phyloP scores from a whole-genome alignment of 2,329 filamentous ascomycete genomes.

The Paraphoma sp. region DNA sequence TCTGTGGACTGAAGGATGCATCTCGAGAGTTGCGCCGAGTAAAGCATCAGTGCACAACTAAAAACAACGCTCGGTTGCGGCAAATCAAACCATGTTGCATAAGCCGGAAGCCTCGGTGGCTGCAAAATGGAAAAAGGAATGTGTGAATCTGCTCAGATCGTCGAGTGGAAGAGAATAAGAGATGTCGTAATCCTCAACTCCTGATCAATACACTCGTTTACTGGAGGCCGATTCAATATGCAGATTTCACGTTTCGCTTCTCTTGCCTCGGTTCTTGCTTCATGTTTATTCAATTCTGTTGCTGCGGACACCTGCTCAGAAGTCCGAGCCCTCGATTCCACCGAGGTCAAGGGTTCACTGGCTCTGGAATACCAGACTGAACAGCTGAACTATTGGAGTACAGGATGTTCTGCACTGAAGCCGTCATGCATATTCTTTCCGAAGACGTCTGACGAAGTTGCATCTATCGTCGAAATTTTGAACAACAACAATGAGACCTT shows the following conservation, averaged over 20 bases:
- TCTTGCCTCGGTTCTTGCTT: constrained; percentile 8
- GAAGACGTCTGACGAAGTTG: constrained; percentile 57
- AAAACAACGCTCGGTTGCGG: neutral
- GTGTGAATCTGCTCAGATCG: neutral
- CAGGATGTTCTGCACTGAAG: constrained; percentile 31
- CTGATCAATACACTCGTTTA: neutral
- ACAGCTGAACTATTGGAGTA: constrained; percentile 33
- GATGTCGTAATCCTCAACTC: too few relatives aligned
- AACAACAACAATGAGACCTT: constrained; percentile 53
- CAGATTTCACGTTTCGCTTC: constrained; percentile 2
- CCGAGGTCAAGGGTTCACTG: constrained; percentile 15
- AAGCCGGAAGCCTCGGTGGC: neutral
- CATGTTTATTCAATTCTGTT: constrained; percentile 7
- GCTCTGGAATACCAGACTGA: constrained; percentile 22
- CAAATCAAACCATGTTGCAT: neutral
- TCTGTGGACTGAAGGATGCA: neutral
- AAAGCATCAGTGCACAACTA: neutral
- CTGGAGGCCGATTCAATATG: constrained; percentile 1
- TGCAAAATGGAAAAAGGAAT: neutral
- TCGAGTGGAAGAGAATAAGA: neutral
- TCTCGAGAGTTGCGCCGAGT: neutral
- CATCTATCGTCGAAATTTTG: constrained; percentile 59
- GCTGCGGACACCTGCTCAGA: constrained; percentile 23
- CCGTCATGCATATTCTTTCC: constrained; percentile 37
- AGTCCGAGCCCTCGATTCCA: constrained; percentile 11